These are phyloP conservation scores for Pseudodiploospora longispora DNA, from an alignment of 2,329 filamentous ascomycete species.

Conservation along the genomic window DNA sequence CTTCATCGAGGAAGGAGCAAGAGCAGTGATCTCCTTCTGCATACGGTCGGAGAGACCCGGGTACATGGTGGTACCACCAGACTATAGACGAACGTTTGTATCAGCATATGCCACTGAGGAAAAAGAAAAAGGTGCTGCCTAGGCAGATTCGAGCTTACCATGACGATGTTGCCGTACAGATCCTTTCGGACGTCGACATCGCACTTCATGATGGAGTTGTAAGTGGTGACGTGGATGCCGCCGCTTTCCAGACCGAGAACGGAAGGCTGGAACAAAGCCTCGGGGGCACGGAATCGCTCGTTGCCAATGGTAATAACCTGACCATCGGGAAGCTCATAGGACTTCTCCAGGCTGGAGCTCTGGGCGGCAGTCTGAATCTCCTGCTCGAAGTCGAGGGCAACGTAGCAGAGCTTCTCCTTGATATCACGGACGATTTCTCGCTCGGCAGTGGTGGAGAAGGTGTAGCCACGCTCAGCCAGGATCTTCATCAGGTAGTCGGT, in stretches of 20 bases:
- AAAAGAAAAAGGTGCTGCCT: not conserved
- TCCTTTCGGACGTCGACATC: conserved; percentile 99
- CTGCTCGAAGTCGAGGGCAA: conserved; percentile 99
- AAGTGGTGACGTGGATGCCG: conserved; percentile 98
- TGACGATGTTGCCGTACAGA: conserved; percentile 99
- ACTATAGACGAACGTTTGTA: conserved; percentile 46
- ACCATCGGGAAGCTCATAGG: conserved; percentile 98
- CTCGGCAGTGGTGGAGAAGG: conserved; percentile 99
- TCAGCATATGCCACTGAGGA: not conserved
- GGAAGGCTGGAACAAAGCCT: conserved; percentile 98
- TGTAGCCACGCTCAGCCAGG: conserved; percentile 97
- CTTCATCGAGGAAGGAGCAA: conserved; percentile 99
- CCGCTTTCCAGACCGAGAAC: conserved; percentile 97
- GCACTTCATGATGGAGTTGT: conserved; percentile 99
- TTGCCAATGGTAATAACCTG: conserved; percentile 99
- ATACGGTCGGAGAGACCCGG: conserved; percentile 99
- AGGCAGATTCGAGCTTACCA: conserved; percentile 59
- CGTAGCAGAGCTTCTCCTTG: conserved; percentile 99
- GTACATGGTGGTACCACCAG: conserved; percentile 99
- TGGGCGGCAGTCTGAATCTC: conserved; percentile 99
- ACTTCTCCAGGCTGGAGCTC: conserved; percentile 99
- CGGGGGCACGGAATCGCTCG: conserved; percentile 99
- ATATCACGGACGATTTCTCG: conserved; percentile 99
- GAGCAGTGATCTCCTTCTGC: conserved; percentile 99
- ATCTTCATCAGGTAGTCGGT: conserved; percentile 99